Evolutionary conservation across 1,284 basidiomycete species (phyloP), one percentile per base, ranked within the genome.

Genomic region (Amylostereum chailletii): DNA sequence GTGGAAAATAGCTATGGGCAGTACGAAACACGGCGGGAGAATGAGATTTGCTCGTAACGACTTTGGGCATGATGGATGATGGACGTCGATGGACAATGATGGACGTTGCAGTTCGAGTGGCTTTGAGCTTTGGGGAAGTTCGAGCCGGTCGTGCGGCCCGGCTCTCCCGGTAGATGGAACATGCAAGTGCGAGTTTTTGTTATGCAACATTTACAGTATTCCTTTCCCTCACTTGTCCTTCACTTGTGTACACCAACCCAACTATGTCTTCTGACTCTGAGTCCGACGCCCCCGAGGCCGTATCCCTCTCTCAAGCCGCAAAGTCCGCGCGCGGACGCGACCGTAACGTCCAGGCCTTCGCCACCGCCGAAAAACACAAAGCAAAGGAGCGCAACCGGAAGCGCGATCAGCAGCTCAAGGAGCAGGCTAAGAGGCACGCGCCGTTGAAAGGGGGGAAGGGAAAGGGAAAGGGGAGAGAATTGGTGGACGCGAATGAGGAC

Each of bases 241-340:
- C 36, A 37, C n/a, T 37, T 37, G 8, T n/a, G n/a, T n/a, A 37
- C n/a, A 37, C 8, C 36, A 37, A 8, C 36, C 8, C n/a, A 37
- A 37, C 36, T 8, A 8, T n/a, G n/a, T 37, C 36, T 32, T 45
- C 55, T 2, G 55, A 53, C 36, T 52, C 54, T 19, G 55, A 56
- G 7, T 55, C 54, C 38, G 64, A 64, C 27, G 56, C 59, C 1
- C 66, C 66, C 9, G 65, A 67, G 51, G 54, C 61, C 1, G 51
- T 68, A 49, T 58, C 65, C 8, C 65, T 68, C 49, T 54, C 58
- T 27, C 45, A 55, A 5, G 60, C 61, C 9, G 65, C 62, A 49
- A 57, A 57, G 37, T 45, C 55, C 11, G 65, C 61, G 26, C 58
- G 61, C 40, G 57, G 56, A 9, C 57, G 56, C 26, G 53, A 60